Evolutionary conservation across 106 monocot species (phyloP).

Genomic region (Phalaenopsis aphrodite): DNA sequence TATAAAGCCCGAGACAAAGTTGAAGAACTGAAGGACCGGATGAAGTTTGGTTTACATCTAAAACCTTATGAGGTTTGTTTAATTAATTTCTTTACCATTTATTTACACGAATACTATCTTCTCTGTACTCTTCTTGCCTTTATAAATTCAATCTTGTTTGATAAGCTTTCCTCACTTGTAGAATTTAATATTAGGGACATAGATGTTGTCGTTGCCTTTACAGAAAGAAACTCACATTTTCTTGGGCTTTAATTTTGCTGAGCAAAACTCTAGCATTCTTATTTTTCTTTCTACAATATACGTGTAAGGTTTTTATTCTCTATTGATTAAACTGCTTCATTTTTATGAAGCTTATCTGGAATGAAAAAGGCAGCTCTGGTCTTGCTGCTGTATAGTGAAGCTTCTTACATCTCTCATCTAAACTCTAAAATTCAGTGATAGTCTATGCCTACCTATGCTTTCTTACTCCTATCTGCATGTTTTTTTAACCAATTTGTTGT

Average conservation of each 20-base stretch:
- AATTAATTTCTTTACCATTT: not conserved
- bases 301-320: not conserved
- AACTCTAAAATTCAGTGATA: not conserved
- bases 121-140: not conserved
- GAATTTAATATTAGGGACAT: not conserved
- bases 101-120: not conserved
- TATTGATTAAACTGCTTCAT: not conserved
- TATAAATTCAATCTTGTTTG: not conserved
- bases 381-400: not conserved
- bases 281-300: not conserved
- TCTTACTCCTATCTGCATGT: not conserved
- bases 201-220: not conserved
- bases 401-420: not conserved
- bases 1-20: slow-evolving; percentile 50
- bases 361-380: not conserved
- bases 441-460: not conserved
- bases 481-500: not conserved
- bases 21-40: slow-evolving; percentile 61
- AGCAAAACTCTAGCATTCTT: not conserved
- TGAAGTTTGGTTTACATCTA: slow-evolving; percentile 75
- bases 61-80: slow-evolving; percentile 66
- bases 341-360: not conserved
- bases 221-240: not conserved
- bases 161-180: not conserved
- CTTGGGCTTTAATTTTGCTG: not conserved